Evolutionary conservation across 768 basidiomycete genomes (phyloP), one percentile per base, ranked within the genome.

Genomic region (Trametes cinnabarina): DNA sequence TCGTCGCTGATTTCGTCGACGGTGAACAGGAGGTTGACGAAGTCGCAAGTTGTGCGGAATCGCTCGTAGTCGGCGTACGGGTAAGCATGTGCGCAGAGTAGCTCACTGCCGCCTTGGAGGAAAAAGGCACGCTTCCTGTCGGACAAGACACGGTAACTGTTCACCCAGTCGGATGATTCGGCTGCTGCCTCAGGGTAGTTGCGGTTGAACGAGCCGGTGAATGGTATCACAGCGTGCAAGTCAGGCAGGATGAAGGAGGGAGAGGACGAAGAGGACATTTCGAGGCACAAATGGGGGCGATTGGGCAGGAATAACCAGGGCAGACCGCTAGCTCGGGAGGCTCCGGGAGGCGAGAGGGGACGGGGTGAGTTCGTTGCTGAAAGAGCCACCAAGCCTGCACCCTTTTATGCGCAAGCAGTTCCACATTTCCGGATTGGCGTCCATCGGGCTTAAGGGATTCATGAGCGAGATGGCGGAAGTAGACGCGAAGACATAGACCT

Each of bases 1-100:
- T 86, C 84, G 61, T 87, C 85, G 68, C 83, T 86, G 51, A 85
- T 77, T 69, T 87, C 86, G 69, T 88, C 87, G 47, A 86, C 76
- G 57, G 83, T 81, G 71, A 85, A 87, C 26, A 88, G 77, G 12
- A 83, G 71, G 64, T 87, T 85, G 57, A 85, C 78, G 58, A 84
- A 83, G 69, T 87, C 85, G 65, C 84, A 86, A 39, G 76, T 78
- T 1, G 79, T 85, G 52, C 85, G 76, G 58, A 86, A 79, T 65
- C 79, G 74, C 55, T 84, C 82, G 55, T 76, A 76, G 35, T 76
- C 80, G 42, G 82, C 80, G 67, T 82, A 85, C 17, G 80, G 77
- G 68, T 83, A 87, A n/a, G 75, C 79, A 67, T 79, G 82, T 10
- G 85, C 82, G 63, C 80, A 82, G 46, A 87, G 74, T 4, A 86